Evolutionary conservation across 805 yeast species (phyloP), one percentile per base, ranked within the genome.

Genomic region (Schizosaccharomyces lindneri): DNA sequence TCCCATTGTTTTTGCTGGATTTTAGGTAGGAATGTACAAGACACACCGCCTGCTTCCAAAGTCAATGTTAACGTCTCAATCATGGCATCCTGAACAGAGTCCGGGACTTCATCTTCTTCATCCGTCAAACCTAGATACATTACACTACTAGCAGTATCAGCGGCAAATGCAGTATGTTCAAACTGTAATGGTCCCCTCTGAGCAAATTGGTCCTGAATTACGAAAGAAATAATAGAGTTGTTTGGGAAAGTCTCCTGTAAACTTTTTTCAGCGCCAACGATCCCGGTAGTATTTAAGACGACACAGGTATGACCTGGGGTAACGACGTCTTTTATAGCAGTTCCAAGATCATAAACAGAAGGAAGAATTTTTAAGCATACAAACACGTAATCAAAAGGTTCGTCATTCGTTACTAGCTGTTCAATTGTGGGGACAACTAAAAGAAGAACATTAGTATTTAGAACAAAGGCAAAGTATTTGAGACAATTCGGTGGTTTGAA

Each of bases 351-450:
- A 62, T 74, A 70, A 7, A 84, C 70, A 66, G 84, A 89, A 2
- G 88, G 88, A 29, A 81, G 75, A 67, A 79, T 81, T 68, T 84
- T 84, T 60, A 84, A 80, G 55, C 81, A 73, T 41, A 84, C 78
- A 5, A 83, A 74, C 43, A 82, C 74, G 67, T 72, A 84, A 66
- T 84, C 88, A 66, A 71, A 83, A 1, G 60, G 60, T 57, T 51
- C 57, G 32, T 21, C 9, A 11, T 39, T 31, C n/a, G n/a, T 57
- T 17, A 17, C 60, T 6, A 36, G 60, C 9, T 57, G 29, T 43
- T 57, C 60, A 36, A 57, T 36, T 11, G 43, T 57, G 6, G 48
- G 43, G 13, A 36, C 43, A 11, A 29, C 60, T 57, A 39, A 55
- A 55, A 55, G 11, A 19, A 55, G 15, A 2, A 19, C 2, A 13